Evolutionary conservation across 2,329 filamentous ascomycete genomes (phyloP), one percentile per base, ranked within the genome.

Genomic region (Diaporthe ampelina): DNA sequence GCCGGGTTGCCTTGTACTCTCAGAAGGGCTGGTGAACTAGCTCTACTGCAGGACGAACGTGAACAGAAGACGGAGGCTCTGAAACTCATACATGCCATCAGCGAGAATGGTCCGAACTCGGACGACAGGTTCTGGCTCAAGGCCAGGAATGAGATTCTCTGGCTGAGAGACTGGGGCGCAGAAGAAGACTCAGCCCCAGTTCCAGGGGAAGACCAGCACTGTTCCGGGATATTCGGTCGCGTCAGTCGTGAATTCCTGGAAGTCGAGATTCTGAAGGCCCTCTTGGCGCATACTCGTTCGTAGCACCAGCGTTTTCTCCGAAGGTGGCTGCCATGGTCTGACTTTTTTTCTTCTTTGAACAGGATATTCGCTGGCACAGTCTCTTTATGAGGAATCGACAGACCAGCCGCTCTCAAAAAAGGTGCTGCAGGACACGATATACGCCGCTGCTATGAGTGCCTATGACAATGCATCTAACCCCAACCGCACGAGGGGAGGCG

Each of bases 391-490:
- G 77, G 85, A 88, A 35, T 83, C 86, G 0, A 79, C 83, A 2
- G 84, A 89, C 24, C 82, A 81, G 4, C 88, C 88, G 6, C 84
- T 94, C 4, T 79, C 87, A 2, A 79, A 81, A 3, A 82, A 87
- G 4, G 81, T 87, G 9, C 83, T 94, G 1, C 89, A 91, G 79
- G 87, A 90, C 6, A 90, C 91, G 1, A 85, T 95, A 11, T 84
- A 94, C 56, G 86, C 86, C 1, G 87, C 91, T 61, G 92, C 92
- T 1, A 88, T 95, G 84, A 87, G 89, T 71, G 89, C 92, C 5
- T 97, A 95, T 79, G 94, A 97, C 79, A 94, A 94, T 79, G 94
- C 94, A 4, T 94, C 93, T 29, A 97, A 97, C 79, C 93, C 93
- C 0, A 95, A 96, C 78, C 90, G 91, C 72, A 94, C 90, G 2